phyloP scores from a whole-genome alignment of 805 yeast genomes.

The Kazachstania martiniae region DNA sequence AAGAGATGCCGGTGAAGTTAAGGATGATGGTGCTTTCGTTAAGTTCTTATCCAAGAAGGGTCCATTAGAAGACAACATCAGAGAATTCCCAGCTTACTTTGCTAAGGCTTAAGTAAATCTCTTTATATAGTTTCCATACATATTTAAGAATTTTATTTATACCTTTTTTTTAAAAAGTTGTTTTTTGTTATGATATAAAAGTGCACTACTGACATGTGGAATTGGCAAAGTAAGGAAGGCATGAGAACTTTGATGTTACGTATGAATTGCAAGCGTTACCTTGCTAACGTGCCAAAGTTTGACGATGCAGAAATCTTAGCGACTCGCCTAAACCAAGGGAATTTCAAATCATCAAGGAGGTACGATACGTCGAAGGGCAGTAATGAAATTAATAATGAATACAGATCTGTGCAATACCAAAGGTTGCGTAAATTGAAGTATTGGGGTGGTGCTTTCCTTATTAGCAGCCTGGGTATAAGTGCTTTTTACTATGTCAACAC shows the following conservation, averaged over 20 bases:
- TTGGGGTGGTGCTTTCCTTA: background rate
- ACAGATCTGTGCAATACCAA: too few species aligned
- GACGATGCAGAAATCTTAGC: constrained; percentile 29
- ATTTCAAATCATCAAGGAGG: constrained; percentile 22
- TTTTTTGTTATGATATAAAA: background rate
- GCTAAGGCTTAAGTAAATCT: constrained; percentile 31
- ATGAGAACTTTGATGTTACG: too few species aligned
- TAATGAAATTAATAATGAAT: background rate
- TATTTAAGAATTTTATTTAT: constrained; percentile 1
- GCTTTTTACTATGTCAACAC: background rate
- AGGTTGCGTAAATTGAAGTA: too few species aligned
- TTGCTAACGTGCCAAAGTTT: constrained; percentile 22
- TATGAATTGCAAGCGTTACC: too few species aligned
- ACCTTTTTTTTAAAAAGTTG: background rate
- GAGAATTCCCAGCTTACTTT: constrained; percentile 83
- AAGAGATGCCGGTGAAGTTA: constrained; percentile 96
- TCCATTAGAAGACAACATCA: constrained; percentile 82
- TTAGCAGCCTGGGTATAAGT: too few species aligned
- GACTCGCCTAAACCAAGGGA: constrained; percentile 13
- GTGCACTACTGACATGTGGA: background rate
- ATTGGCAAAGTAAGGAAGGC: too few species aligned
- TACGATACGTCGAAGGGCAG: constrained; percentile 16
- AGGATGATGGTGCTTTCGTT: constrained; percentile 99
- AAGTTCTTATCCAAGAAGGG: constrained; percentile 97
- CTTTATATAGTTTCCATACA: background rate